phyloP scores from a whole-genome alignment of 1,284 basidiomycete species.

The Trametes polyzona region DNA sequence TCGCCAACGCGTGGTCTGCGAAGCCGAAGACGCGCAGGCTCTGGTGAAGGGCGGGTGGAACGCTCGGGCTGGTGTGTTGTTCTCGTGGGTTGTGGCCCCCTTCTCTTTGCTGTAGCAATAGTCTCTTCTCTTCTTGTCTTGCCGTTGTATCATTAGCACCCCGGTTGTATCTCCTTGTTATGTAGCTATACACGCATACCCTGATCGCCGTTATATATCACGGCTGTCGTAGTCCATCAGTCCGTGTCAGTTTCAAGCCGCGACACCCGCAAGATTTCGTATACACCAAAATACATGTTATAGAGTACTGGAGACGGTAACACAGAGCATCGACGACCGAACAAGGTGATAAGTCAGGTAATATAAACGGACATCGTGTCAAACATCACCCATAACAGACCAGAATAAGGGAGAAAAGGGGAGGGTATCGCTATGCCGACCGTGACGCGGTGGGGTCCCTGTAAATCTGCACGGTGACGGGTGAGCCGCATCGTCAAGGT shows the following conservation, averaged over 20 bases:
- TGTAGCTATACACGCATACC: constrained; percentile 6
- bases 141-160: constrained; percentile 9
- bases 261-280: background rate
- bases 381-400: background rate
- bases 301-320: constrained; percentile 1
- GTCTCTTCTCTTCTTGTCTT: background rate
- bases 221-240: background rate
- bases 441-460: constrained; percentile 62
- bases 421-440: constrained; percentile 18
- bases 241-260: background rate
- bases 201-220: background rate
- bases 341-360: background rate
- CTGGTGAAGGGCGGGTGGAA: background rate
- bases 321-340: background rate
- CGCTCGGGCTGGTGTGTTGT: background rate
- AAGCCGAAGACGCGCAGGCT: constrained; percentile 2
- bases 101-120: constrained; percentile 16
- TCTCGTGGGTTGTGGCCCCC: background rate
- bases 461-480: constrained; percentile 55
- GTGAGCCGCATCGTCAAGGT: background rate
- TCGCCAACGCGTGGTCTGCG: constrained; percentile 12
- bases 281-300: background rate
- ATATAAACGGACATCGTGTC: background rate
- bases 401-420: background rate
- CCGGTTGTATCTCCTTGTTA: background rate